Base-by-base conservation (phyloP, 2,329 filamentous ascomycete species). In the Coccinonectria pachysandricola region DNA sequence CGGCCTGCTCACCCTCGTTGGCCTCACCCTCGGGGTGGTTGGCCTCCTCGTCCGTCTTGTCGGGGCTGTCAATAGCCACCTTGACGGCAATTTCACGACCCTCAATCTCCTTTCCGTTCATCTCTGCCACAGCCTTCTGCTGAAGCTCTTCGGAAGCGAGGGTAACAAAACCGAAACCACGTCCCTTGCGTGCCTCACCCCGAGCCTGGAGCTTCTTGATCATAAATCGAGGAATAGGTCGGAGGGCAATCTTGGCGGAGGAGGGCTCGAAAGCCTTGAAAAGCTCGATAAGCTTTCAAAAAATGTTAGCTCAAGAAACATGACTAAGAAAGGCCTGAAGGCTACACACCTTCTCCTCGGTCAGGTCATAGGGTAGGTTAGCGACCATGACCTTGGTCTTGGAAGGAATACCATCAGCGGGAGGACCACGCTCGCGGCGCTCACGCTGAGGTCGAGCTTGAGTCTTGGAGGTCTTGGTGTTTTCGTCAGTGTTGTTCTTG, bases 331-430 rank as follows among this genome's bases (percentile, higher is more conserved):
- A 12, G 15, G n/a, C n/a, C 10, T 8, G 23, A 6, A 15, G 16
- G 15, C 8, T 70, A 43, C 37, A 30, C 64, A 93, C 88, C 77
- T 88, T 92, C 53, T 96, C 87, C 68, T 98, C 91, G 49, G 80
- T 88, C 59, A 96, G 74, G 65, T 98, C 88, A 56, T 98, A 98
- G 27, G 91, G 91, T 39, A 98, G 76, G 71, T 98, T 98, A 53
- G 91, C 91, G 52, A 98, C 91, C 91, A 98, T 98, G 64, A 98
- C 85, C 81, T 98, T 98, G 62, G 83, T 96, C 79, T 95, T 95
- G 62, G 88, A 96, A 43, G 91, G 80, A 52, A 98, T 84, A 46
- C 91, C 91, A 57, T 98, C 88, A 60, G 93, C 88, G 35, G 91
- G 91, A 42, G 91, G 91, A 39, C 91, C 91, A 59, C 91, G 87